Conservation (phyloP, 2,329 filamentous ascomycete species). For the Exophiala lecanii-corni region DNA sequence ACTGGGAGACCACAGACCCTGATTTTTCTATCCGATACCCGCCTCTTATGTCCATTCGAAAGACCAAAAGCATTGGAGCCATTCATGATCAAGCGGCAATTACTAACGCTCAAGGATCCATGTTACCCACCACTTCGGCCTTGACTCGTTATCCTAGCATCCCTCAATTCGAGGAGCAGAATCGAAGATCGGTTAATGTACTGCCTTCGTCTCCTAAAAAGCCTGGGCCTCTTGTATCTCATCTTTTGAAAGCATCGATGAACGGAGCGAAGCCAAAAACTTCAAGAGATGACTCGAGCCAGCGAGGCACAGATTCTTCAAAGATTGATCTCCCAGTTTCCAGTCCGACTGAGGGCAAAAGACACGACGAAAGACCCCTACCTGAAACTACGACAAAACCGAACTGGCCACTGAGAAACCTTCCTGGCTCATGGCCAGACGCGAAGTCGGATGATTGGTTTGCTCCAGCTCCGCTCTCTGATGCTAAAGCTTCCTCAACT, state of each 20-base stretch:
- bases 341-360: too few relatives aligned
- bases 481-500: too few relatives aligned
- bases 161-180: conserved; percentile 17
- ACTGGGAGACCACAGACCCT: conserved; percentile 30
- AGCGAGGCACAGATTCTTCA: too few relatives aligned
- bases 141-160: conserved; percentile 21
- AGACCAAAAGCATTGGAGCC: conserved; percentile 18
- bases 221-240: too few relatives aligned
- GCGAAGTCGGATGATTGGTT: conserved; percentile 11
- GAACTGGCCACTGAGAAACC: not conserved
- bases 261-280: too few relatives aligned
- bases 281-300: too few relatives aligned
- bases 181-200: too few relatives aligned
- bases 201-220: too few relatives aligned
- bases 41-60: conserved; percentile 29
- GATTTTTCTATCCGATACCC: conserved; percentile 34
- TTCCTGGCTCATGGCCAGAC: conserved; percentile 14
- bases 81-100: conserved; percentile 5
- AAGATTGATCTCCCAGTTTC: too few relatives aligned
- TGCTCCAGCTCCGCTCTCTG: too few relatives aligned
- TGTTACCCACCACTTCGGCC: conserved; percentile 8
- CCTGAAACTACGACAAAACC: not conserved
- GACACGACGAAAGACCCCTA: too few relatives aligned
- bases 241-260: too few relatives aligned
- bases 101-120: not conserved